Evolutionary conservation across 2,329 filamentous ascomycete species (phyloP).

Genomic region (Paecilomyces sp.): DNA sequence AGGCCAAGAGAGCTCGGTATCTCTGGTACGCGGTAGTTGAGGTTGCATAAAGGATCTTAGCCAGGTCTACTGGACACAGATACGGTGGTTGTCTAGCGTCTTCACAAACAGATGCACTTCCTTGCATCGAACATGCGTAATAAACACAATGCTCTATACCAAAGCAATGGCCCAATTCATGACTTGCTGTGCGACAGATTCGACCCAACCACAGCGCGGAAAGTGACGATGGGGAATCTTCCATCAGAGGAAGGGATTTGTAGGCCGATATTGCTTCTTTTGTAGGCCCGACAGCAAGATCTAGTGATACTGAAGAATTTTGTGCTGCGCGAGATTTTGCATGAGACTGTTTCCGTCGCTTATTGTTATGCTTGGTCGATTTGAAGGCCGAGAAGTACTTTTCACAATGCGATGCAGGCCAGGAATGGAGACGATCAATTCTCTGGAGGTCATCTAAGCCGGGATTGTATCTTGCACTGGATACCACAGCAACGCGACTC

Average conservation of each 20-base stretch:
- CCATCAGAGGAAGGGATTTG: too few species aligned
- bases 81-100: slow-evolving; percentile 26
- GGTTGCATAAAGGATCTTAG: slow-evolving; percentile 19
- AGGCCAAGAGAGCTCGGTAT: too few species aligned
- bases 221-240: too few species aligned
- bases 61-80: slow-evolving; percentile 23
- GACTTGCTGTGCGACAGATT: slow-evolving; percentile 51
- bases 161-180: slow-evolving; percentile 63
- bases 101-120: slow-evolving; percentile 21
- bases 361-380: too few species aligned
- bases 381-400: too few species aligned
- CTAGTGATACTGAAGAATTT: slow-evolving; percentile 4
- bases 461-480: slow-evolving; percentile 56
- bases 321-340: slow-evolving; percentile 8
- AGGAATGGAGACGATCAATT: slow-evolving; percentile 47
- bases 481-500: slow-evolving; percentile 56
- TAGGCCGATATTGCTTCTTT: not conserved
- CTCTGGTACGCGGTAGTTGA: too few species aligned
- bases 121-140: slow-evolving; percentile 28
- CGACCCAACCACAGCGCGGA: slow-evolving; percentile 51
- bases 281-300: not conserved
- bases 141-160: slow-evolving; percentile 57
- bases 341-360: too few species aligned
- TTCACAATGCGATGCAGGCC: slow-evolving; percentile 57
- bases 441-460: slow-evolving; percentile 35